Evolutionary conservation across 805 yeast species (phyloP).

Genomic region (Teunomyces atbi): DNA sequence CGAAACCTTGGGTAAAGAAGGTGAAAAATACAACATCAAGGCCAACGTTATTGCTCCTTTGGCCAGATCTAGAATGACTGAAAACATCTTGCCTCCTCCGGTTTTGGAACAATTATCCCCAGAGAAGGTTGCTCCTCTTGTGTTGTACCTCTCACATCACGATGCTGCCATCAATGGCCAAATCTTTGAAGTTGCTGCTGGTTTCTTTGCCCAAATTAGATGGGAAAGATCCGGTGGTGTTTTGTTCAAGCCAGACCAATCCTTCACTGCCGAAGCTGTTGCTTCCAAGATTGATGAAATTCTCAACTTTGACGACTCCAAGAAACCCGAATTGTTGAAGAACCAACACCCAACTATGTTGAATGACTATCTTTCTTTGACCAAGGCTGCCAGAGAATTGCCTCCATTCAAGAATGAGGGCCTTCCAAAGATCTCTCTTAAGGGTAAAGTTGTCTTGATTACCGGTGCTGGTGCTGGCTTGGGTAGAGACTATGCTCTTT

Average conservation of each 20-base stretch:
- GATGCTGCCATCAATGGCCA: slow-evolving; percentile 61
- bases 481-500: slow-evolving; percentile 85
- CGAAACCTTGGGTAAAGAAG: slow-evolving; percentile 95
- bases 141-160: slow-evolving; percentile 74
- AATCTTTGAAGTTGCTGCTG: slow-evolving; percentile 91
- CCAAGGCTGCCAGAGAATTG: slow-evolving; percentile 49
- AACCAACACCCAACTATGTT: slow-evolving; percentile 68
- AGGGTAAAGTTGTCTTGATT: slow-evolving; percentile 81
- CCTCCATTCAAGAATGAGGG: slow-evolving; percentile 49
- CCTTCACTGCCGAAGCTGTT: slow-evolving; percentile 84
- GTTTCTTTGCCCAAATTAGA: slow-evolving; percentile 84
- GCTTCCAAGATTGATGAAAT: slow-evolving; percentile 65
- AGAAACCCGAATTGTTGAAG: slow-evolving; percentile 48
- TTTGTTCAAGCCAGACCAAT: slow-evolving; percentile 70
- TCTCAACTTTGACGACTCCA: slow-evolving; percentile 56
- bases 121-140: slow-evolving; percentile 89
- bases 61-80: slow-evolving; percentile 96
- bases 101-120: slow-evolving; percentile 78
- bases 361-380: slow-evolving; percentile 66
- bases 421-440: slow-evolving; percentile 53
- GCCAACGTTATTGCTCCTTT: slow-evolving; percentile 91
- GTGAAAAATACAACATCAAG: slow-evolving; percentile 75
- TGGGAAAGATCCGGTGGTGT: slow-evolving; percentile 94
- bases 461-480: slow-evolving; percentile 97
- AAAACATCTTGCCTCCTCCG: slow-evolving; percentile 81